Evolutionary conservation across 2,329 filamentous ascomycete genomes (phyloP), one percentile per base, ranked within the genome.

Genomic region (Arthrobotrys entomopaga): DNA sequence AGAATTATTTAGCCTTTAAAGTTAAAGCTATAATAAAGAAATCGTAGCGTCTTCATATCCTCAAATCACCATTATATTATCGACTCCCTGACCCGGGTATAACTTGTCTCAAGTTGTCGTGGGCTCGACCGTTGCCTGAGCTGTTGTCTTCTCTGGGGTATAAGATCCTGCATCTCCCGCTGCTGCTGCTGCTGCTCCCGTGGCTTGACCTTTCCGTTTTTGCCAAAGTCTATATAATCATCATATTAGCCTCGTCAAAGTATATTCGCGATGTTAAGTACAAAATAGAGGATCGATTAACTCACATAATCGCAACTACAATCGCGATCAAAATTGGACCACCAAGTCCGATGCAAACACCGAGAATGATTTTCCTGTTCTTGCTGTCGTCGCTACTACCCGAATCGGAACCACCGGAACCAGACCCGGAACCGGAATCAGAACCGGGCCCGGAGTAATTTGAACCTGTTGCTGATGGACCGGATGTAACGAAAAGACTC

Each of bases 261-360:
- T 7, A 15, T 5, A 46, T 19, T 10, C n/a, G 1, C 42, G 8
- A 46, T n/a, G 6, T n/a, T 13, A n/a, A 46, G 6, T 13, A 46
- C 11, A 5, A 46, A 15, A 19, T 43, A 19, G 11, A 13, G n/a
- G n/a, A n/a, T n/a, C n/a, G 42, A n/a, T 46, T 46, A 5, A 46
- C 42, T n/a, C 11, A 46, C 42, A 46, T 5, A 46, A 46, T 2
- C 7, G 2, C 42, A 19, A 13, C 42, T 46, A 19, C 46, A 50
- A 50, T 50, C 8, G 20, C n/a, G 5, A 50, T 50, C 10, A 50
- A 22, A 19, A 50, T 50, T 50, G 46, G 46, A 6, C 84, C 78
- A 0, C 83, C 83, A 7, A 84, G 56, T 0, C 85, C 85, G 0
- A 86, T 82, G 48, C 81, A 82, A 1, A 86, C 77, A 2, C 85